Evolutionary conservation across 345 rosid species (phyloP), one percentile per base, ranked within the genome.

Genomic region (Rhizophora apiculata): DNA sequence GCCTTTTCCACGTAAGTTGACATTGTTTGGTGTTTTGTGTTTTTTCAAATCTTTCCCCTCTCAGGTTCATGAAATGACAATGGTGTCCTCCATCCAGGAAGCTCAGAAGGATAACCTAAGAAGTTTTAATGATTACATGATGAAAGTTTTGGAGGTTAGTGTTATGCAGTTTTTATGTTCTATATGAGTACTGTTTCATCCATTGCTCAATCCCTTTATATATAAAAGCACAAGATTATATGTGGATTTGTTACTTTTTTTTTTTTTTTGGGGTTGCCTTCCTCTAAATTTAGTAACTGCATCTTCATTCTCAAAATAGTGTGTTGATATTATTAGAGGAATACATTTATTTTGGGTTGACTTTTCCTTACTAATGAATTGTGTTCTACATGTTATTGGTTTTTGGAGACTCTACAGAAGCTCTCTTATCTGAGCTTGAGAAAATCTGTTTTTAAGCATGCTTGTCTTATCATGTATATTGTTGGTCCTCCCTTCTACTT

Each of bases 11-110:
- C 15, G 10, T 3, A 9, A 39, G 15, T 39, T 10, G 46, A 39
- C 46, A 39, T 39, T 39, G 15, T 10, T 39, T 31, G 37, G 30
- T 72, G 65, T 34, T 59, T 72, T 43, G 6, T 19, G 3, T 22
- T 73, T n/a, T 46, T 1, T 43, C 26, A 48, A 22, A 8, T 29
- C 63, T 74, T 68, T 72, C 21, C 71, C 60, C 20, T 6, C 21
- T 6, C 71, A 95, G 99, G 94, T 95, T 77, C 99, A 88, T 84
- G 99, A 92, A 83, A 89, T 95, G 93, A 93, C 98, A 72, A 87
- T 95, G 89, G 96, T 95, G 39, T 95, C 96, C 53, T 90, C 98
- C 67, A 86, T 95, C 71, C 99, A 95, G 71, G 92, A 92, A 90
- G 96, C 98, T 66, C 99, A 92, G 74, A 90, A 88, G 83, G 99